These are phyloP conservation scores for Knufia petricola DNA, from an alignment of 2,329 filamentous ascomycete species.

Conservation along the genomic window DNA sequence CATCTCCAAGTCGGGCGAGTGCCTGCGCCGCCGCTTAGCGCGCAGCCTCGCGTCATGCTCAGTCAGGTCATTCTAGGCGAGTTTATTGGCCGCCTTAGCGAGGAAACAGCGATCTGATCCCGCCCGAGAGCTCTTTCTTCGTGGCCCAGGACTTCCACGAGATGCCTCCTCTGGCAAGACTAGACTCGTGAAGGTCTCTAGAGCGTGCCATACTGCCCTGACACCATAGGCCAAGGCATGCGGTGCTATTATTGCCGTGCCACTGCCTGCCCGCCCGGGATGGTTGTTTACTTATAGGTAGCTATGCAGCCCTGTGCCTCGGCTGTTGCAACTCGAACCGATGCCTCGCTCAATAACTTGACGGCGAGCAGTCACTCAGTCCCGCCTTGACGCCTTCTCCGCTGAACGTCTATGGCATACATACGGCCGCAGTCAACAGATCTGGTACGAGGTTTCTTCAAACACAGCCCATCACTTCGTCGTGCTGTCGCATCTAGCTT, in stretches of 20 bases:
- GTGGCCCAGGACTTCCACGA: too few relatives aligned
- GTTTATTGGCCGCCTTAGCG: slow-evolving; percentile 2
- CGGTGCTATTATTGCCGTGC: neutral
- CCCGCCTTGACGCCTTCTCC: neutral
- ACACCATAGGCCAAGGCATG: neutral
- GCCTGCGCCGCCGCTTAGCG: slow-evolving; percentile 1
- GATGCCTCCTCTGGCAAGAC: too few relatives aligned
- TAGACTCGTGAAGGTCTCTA: too few relatives aligned
- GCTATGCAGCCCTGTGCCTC: neutral
- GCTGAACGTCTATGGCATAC: neutral
- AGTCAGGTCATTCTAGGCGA: slow-evolving; percentile 3
- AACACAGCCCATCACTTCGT: too few relatives aligned
- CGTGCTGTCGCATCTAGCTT: too few relatives aligned
- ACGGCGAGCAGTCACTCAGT: too few relatives aligned
- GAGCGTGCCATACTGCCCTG: too few relatives aligned
- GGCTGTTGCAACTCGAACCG: neutral
- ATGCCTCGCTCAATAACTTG: too few relatives aligned
- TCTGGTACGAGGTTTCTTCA: neutral
- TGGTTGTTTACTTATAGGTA: too few relatives aligned
- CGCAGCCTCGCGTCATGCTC: slow-evolving; percentile 2
- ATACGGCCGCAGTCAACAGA: slow-evolving; percentile 8
- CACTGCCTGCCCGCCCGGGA: too few relatives aligned
- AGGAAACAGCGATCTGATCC: neutral
- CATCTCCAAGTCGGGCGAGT: neutral
- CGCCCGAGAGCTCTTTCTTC: neutral